These are phyloP conservation scores for Aspergillus haitiensis DNA, from an alignment of 495 filamentous ascomycete genomes.

Conservation along the genomic window DNA sequence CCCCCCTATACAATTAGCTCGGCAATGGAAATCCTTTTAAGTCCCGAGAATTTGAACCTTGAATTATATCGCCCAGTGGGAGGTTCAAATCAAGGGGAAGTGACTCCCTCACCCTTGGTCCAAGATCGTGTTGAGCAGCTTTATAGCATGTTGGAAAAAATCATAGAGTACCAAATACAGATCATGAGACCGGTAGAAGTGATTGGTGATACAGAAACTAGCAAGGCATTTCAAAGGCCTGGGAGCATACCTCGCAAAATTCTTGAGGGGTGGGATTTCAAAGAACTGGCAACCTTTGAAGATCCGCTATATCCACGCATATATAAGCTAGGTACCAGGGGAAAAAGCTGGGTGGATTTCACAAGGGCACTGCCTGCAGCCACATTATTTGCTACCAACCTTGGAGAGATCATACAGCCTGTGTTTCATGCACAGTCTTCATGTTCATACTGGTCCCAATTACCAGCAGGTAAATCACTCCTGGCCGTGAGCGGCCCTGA, in stretches of 20 bases:
- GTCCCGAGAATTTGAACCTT: conserved; percentile 20
- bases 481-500: background rate
- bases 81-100: too few species aligned
- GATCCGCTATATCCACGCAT: background rate
- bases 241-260: background rate
- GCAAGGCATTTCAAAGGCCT: background rate
- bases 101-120: too few species aligned
- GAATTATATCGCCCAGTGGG: too few species aligned
- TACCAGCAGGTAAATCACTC: background rate
- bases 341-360: background rate
- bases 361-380: background rate
- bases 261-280: background rate
- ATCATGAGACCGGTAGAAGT: too few species aligned
- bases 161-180: background rate
- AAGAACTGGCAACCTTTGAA: background rate
- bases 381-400: background rate
- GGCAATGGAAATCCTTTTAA: conserved; percentile 24
- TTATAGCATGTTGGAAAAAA: background rate
- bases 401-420: background rate
- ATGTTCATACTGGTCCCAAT: background rate
- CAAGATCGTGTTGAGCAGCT: background rate
- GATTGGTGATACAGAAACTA: too few species aligned
- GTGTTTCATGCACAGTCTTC: background rate
- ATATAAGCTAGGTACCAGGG: background rate
- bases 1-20: background rate